Percentiles rank a stretch among this genome's conserved stretches.
These are phyloP conservation scores for Diplogelasinospora grovesii DNA, from an alignment of 495 filamentous ascomycete species.

Conservation along the genomic window DNA sequence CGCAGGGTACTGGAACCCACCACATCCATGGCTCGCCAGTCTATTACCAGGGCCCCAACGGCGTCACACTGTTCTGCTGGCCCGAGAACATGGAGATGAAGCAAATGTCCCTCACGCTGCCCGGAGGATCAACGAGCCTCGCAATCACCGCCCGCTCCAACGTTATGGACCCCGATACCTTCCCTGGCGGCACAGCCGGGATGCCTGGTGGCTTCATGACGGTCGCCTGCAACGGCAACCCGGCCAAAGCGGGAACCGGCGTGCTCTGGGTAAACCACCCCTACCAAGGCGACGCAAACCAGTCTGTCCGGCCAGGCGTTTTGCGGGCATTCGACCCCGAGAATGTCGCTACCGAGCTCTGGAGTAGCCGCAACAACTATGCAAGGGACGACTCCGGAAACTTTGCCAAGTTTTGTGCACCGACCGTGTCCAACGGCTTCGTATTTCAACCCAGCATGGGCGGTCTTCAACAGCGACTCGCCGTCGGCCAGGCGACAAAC, in stretches of 20 bases:
- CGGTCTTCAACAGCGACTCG: neutral
- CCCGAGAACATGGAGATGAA: neutral
- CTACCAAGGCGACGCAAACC: neutral
- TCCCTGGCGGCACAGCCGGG: neutral
- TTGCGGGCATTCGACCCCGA: neutral
- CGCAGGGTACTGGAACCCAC: neutral
- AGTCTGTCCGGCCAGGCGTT: neutral
- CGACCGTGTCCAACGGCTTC: neutral
- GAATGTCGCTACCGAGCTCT: neutral
- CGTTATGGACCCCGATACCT: neutral
- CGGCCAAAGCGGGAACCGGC: neutral
- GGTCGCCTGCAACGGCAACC: neutral
- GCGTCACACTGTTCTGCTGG: neutral
- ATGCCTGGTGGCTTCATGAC: neutral
- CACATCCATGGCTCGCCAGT: neutral
- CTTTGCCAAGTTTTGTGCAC: neutral
- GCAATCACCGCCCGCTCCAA: neutral
- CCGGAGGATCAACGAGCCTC: neutral
- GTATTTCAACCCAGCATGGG: neutral
- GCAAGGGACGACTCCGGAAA: neutral
- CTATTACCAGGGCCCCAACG: neutral
- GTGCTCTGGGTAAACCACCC: neutral
- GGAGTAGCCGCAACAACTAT: neutral
- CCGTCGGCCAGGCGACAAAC: neutral
- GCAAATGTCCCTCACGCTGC: neutral